phyloP scores from a whole-genome alignment of 2,329 filamentous ascomycete genomes.

The Didymella pomorum region DNA sequence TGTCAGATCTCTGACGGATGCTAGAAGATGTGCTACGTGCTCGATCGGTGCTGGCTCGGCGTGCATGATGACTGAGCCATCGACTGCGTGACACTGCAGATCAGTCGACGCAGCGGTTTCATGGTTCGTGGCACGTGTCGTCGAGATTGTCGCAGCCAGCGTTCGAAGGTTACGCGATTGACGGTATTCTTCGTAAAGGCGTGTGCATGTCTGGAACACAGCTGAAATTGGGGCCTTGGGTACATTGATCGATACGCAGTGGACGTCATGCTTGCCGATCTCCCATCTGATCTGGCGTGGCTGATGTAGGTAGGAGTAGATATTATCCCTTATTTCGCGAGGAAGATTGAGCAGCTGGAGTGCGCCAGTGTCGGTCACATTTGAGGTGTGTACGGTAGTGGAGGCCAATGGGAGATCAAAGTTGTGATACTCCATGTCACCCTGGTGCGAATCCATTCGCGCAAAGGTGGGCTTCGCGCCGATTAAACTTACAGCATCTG shows the following conservation, averaged over 20 bases:
- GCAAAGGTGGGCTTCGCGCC: conserved; percentile 6
- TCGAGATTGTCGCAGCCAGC: conserved; percentile 9
- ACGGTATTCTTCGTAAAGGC: conserved; percentile 15
- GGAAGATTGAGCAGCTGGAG: conserved; percentile 14
- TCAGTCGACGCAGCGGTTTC: conserved; percentile 13
- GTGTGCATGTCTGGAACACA: conserved; percentile 16
- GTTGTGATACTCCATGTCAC: background rate
- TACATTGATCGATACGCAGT: conserved; percentile 10
- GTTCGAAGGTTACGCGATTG: conserved; percentile 6
- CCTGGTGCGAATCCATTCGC: conserved; percentile 20
- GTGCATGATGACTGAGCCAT: conserved; percentile 13
- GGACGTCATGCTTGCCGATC: conserved; percentile 12
- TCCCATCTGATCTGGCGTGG: conserved; percentile 11
- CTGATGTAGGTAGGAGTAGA: conserved; percentile 17
- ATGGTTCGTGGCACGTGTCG: conserved; percentile 16
- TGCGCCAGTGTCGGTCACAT: background rate
- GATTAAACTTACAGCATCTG: background rate
- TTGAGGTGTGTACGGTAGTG: background rate
- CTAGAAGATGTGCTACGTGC: conserved; percentile 11
- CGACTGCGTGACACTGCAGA: conserved; percentile 16
- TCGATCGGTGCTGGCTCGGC: conserved; percentile 9
- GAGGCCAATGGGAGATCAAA: background rate
- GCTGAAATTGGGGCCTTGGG: conserved; percentile 10
- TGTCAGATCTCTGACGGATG: conserved; percentile 6
- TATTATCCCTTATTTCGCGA: conserved; percentile 20